phyloP scores from a whole-genome alignment of 2,329 filamentous ascomycete genomes.

The Dactylellina leptospora region DNA sequence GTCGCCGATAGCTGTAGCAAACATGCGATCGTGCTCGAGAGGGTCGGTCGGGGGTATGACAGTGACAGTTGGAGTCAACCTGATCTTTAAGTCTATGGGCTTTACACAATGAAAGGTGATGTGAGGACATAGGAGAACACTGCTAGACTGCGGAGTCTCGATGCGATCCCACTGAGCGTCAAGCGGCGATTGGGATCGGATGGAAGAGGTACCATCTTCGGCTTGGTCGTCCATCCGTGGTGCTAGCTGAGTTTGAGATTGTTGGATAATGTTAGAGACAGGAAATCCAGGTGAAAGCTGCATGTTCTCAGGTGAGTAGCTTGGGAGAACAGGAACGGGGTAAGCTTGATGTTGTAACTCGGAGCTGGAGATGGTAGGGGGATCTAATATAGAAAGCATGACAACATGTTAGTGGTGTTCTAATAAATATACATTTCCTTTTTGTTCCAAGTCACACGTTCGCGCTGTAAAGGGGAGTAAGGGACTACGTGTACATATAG shows the following conservation, averaged over 20 bases:
- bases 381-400: conserved; percentile 30
- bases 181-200: conserved; percentile 50
- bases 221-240: conserved; percentile 24
- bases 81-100: conserved; percentile 50
- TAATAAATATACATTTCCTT: no score
- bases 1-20: conserved; percentile 50
- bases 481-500: conserved; percentile 6
- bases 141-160: conserved; percentile 43
- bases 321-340: conserved; percentile 51
- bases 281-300: conserved; percentile 48
- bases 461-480: no score
- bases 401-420: conserved; percentile 36
- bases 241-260: conserved; percentile 23
- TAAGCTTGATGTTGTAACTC: conserved; percentile 37
- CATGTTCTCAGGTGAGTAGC: conserved; percentile 51
- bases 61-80: conserved; percentile 46
- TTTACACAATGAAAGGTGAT: conserved; percentile 52
- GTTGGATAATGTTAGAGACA: conserved; percentile 51
- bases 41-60: conserved; percentile 49
- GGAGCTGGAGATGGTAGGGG: conserved; percentile 23
- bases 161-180: conserved; percentile 51
- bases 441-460: no score
- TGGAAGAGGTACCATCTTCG: conserved; percentile 48
- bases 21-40: conserved; percentile 52
- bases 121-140: conserved; percentile 49